A percentile compares a stretch with the other conserved stretches of the same genome.
These are phyloP conservation scores for Paramecium sonneborni DNA, from an alignment of 73 alveolate species.

Conservation along the genomic window DNA sequence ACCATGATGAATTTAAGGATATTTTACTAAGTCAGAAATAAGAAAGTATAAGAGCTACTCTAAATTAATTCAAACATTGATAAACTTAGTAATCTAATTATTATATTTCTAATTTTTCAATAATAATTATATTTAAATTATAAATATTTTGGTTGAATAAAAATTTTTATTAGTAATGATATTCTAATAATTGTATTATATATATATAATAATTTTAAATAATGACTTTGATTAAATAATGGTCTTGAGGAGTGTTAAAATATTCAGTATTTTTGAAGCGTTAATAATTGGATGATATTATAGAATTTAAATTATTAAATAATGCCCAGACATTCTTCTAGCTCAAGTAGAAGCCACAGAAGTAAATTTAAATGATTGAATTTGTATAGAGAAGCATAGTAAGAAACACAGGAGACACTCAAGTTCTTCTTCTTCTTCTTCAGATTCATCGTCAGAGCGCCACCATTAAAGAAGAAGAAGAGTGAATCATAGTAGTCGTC, in stretches of 20 bases:
- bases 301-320: not conserved
- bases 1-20: constrained; percentile 48
- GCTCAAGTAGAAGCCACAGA: not conserved
- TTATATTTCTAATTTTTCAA: too few relatives aligned
- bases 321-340: not conserved
- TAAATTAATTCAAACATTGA: constrained; percentile 46
- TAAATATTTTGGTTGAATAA: too few relatives aligned
- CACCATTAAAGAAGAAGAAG: not conserved
- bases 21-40: constrained; percentile 1
- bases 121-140: too few relatives aligned
- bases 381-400: not conserved
- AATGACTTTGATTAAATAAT: not conserved
- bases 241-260: not conserved
- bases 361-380: not conserved
- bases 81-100: too few relatives aligned
- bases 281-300: not conserved
- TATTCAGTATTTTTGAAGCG: not conserved
- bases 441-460: not conserved
- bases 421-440: not conserved
- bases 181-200: too few relatives aligned
- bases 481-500: not conserved
- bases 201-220: too few relatives aligned
- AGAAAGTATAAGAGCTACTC: constrained; percentile 40
- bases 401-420: not conserved
- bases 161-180: too few relatives aligned